phyloP scores from a whole-genome alignment of 805 yeast species.

The Saturnispora galanensis region DNA sequence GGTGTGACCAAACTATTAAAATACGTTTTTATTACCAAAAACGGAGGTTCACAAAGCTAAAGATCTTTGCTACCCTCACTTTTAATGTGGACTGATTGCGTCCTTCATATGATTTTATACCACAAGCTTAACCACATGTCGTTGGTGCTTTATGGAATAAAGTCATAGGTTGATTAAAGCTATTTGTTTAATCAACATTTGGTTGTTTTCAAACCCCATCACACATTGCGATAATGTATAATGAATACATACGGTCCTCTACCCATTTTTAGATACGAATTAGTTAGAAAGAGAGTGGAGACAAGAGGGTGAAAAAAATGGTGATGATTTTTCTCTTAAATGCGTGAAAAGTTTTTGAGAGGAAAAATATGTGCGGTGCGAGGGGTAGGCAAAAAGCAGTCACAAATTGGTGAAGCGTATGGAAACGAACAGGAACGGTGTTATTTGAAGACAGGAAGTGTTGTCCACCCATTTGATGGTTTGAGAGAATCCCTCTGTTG shows the following conservation, averaged over 20 bases:
- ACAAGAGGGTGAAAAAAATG: constrained; percentile 8
- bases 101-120: constrained; percentile 8
- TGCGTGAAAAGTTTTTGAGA: constrained; percentile 1
- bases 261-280: constrained; percentile 42
- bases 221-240: constrained; percentile 10
- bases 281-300: neutral
- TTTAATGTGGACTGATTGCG: constrained; percentile 9
- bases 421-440: too few species aligned
- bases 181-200: neutral
- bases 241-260: constrained; percentile 59
- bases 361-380: neutral
- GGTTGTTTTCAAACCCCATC: constrained; percentile 2
- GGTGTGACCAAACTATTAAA: neutral
- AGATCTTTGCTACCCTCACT: constrained; percentile 1
- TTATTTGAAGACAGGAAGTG: too few species aligned
- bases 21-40: neutral
- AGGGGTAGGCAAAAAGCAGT: constrained; percentile 6
- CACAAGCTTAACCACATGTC: neutral
- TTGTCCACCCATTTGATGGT: too few species aligned
- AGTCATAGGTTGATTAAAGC: constrained; percentile 3
- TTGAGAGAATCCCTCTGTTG: too few species aligned
- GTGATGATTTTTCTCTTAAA: neutral
- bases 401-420: neutral
- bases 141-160: neutral
- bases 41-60: neutral